phyloP scores from a whole-genome alignment of 495 filamentous ascomycete genomes.

The Talaromyces adpressus region DNA sequence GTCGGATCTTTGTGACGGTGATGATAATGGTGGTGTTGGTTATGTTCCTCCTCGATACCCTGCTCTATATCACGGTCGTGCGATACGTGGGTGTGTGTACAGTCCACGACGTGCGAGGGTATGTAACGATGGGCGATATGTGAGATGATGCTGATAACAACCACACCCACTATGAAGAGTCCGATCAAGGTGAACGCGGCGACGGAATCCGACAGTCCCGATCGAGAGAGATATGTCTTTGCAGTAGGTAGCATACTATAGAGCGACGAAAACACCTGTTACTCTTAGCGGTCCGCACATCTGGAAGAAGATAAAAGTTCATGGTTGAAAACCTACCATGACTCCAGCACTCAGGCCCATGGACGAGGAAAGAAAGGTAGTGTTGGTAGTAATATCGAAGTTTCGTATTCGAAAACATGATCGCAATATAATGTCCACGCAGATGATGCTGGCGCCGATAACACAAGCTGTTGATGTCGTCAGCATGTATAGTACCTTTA shows the following conservation, averaged over 20 bases:
- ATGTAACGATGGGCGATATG: conserved; percentile 73
- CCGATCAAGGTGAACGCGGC: conserved; percentile 69
- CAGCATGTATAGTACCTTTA: not conserved
- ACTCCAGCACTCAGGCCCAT: conserved; percentile 92
- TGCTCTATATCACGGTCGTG: conserved; percentile 28
- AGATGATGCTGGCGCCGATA: conserved; percentile 76
- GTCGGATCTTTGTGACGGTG: conserved; percentile 14
- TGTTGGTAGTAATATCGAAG: conserved; percentile 87
- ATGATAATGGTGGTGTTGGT: conserved; percentile 12
- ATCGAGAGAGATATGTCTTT: conserved; percentile 63
- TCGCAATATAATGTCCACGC: conserved; percentile 70
- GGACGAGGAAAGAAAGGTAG: conserved; percentile 77
- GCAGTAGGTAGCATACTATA: conserved; percentile 92
- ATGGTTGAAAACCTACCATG: conserved; percentile 58
- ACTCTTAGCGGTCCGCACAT: not conserved
- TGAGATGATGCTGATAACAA: conserved; percentile 78
- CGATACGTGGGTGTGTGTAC: conserved; percentile 71
- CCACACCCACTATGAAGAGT: conserved; percentile 73
- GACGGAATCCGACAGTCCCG: conserved; percentile 53
- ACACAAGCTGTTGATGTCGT: conserved; percentile 56
- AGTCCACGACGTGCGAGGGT: conserved; percentile 91
- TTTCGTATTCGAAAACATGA: conserved; percentile 60
- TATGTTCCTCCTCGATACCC: conserved; percentile 19
- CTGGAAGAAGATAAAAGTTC: not conserved
- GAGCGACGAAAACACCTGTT: conserved; percentile 82